Conservation (phyloP, 768 basidiomycete species). For the Pholiota molesta region DNA sequence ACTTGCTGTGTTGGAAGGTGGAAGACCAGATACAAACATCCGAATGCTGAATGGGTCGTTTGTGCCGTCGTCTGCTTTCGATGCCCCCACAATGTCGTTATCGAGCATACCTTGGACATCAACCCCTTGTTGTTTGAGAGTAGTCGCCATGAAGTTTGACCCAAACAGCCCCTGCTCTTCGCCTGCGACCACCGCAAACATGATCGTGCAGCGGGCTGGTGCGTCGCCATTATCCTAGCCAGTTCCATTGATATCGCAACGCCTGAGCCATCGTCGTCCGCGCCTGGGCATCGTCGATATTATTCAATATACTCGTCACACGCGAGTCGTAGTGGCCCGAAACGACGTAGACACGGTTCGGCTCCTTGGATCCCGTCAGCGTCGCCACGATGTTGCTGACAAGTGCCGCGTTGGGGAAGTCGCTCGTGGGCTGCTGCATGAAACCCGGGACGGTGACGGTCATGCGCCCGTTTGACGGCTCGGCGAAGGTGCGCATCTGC, state of each 20-base stretch:
- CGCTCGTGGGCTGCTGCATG: conserved; percentile 38
- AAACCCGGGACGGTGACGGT: conserved; percentile 48
- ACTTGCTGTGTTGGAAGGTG: conserved; percentile 42
- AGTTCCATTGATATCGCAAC: conserved; percentile 60
- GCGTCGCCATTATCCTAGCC: conserved; percentile 52
- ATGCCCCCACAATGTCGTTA: conserved; percentile 59
- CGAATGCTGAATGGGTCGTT: conserved; percentile 51
- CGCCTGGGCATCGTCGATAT: conserved; percentile 51
- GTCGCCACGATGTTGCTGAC: conserved; percentile 57
- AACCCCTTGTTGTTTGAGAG: conserved; percentile 41
- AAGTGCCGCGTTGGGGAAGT: conserved; percentile 44
- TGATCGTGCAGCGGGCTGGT: conserved; percentile 51
- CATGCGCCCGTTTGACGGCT: conserved; percentile 42
- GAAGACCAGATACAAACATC: conserved; percentile 55
- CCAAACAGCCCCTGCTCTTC: conserved; percentile 58
- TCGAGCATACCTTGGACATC: conserved; percentile 62
- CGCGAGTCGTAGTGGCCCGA: conserved; percentile 61
- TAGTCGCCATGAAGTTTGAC: conserved; percentile 48
- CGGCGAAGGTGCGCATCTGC: conserved; percentile 43
- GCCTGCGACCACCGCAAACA: conserved; percentile 53
- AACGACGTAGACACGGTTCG: conserved; percentile 54
- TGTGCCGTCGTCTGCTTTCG: conserved; percentile 50
- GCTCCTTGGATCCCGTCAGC: conserved; percentile 47
- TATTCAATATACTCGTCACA: conserved; percentile 40
- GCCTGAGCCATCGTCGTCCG: conserved; percentile 57